A percentile compares a stretch with the other conserved stretches of the same genome.
Evolutionary conservation across 2,329 filamentous ascomycete genomes (phyloP).

Genomic region (Geosmithia flava): DNA sequence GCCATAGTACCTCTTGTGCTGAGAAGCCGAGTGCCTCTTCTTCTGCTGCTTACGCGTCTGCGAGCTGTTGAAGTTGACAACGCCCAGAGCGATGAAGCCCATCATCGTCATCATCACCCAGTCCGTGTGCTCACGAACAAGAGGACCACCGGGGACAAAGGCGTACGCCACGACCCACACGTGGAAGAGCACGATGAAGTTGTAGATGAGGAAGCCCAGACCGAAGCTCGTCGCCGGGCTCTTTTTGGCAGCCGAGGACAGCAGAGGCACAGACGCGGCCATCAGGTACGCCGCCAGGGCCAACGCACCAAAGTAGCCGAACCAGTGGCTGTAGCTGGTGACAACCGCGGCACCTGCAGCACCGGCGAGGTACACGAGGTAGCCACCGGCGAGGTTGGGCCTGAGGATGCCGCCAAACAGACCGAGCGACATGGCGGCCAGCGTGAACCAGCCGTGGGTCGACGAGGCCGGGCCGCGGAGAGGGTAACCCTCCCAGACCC

Average conservation of each 20-base stretch:
- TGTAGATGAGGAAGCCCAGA: slow-evolving; percentile 81
- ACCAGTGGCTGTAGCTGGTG: slow-evolving; percentile 71
- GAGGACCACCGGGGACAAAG: slow-evolving; percentile 86
- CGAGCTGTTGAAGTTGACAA: slow-evolving; percentile 56
- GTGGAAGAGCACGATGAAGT: slow-evolving; percentile 90
- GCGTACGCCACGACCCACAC: slow-evolving; percentile 98
- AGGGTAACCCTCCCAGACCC: slow-evolving; percentile 96
- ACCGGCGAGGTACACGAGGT: slow-evolving; percentile 69
- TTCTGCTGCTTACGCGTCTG: slow-evolving; percentile 26
- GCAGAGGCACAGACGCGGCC: slow-evolving; percentile 63
- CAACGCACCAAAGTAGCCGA: slow-evolving; percentile 77
- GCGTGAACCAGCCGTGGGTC: slow-evolving; percentile 80
- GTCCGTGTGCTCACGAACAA: slow-evolving; percentile 88
- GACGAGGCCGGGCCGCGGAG: slow-evolving; percentile 77
- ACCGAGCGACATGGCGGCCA: slow-evolving; percentile 77
- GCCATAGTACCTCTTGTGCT: slow-evolving; percentile 39
- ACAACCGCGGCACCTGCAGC: slow-evolving; percentile 67
- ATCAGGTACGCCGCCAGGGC: slow-evolving; percentile 67
- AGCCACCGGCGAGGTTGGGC: slow-evolving; percentile 60
- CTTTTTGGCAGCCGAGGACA: slow-evolving; percentile 64
- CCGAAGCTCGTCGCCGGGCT: slow-evolving; percentile 74
- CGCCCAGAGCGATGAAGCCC: slow-evolving; percentile 70
- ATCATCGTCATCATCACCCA: slow-evolving; percentile 89
- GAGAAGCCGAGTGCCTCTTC: slow-evolving; percentile 17
- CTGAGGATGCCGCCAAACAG: slow-evolving; percentile 63